Evolutionary conservation across 163 green algal species (phyloP).

Genomic region (Prototheca wickerhamii): DNA sequence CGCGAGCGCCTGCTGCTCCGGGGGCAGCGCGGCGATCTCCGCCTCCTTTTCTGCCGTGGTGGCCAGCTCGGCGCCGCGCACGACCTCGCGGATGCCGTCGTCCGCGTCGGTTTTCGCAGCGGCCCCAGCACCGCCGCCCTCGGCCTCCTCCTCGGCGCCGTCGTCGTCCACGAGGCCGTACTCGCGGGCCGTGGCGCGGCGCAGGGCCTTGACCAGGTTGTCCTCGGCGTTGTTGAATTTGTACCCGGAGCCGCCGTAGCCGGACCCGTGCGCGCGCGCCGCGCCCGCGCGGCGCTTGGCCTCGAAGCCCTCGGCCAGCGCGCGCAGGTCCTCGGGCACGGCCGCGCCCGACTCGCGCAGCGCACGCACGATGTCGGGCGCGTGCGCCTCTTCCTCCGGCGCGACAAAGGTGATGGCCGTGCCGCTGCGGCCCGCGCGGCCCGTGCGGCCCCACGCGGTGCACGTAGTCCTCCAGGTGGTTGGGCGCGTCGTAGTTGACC

Average conservation of each 20-base stretch:
- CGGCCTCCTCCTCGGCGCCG: slow-evolving; percentile 19
- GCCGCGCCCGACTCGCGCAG: slow-evolving; percentile 64
- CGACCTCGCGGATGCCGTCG: slow-evolving; percentile 26
- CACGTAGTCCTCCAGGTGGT: slow-evolving; percentile 98
- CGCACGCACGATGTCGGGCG: slow-evolving; percentile 91
- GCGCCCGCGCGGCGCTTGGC: slow-evolving; percentile 70
- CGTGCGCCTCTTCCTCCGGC: slow-evolving; percentile 80
- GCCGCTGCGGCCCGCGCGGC: slow-evolving; percentile 84
- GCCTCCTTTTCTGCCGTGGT: slow-evolving; percentile 1
- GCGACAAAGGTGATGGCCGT: slow-evolving; percentile 92
- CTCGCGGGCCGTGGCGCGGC: slow-evolving; percentile 32
- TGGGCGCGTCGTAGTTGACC: slow-evolving; percentile 94
- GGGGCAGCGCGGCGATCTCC: slow-evolving; percentile 3
- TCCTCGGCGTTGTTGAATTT: slow-evolving; percentile 90
- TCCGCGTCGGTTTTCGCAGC: too few relatives aligned
- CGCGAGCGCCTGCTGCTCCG: slow-evolving; percentile 1
- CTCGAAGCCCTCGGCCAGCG: slow-evolving; percentile 66
- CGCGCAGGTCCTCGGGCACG: slow-evolving; percentile 64
- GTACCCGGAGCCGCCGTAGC: slow-evolving; percentile 89
- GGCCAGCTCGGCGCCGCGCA: not conserved
- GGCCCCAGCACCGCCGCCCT: too few relatives aligned
- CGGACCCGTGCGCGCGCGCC: slow-evolving; percentile 64
- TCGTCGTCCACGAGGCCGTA: slow-evolving; percentile 18
- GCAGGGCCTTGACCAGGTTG: slow-evolving; percentile 47
- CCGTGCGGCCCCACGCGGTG: slow-evolving; percentile 78